Conservation (phyloP, 805 yeast genomes). For the Metschnikowia cubensis region DNA sequence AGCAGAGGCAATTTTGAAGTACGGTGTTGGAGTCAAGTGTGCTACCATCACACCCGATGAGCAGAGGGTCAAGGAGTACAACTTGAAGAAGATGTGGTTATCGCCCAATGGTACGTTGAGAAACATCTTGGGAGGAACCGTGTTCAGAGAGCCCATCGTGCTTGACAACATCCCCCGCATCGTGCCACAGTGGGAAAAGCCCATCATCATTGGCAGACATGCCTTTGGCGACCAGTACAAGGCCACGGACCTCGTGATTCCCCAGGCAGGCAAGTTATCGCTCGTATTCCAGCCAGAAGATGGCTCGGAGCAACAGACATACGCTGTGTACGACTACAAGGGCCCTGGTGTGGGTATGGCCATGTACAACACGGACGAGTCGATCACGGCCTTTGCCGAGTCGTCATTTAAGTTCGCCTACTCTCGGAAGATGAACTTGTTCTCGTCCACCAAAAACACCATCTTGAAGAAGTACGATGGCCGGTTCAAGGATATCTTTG, state of each 20-base stretch:
- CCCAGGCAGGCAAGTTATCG: constrained; percentile 64
- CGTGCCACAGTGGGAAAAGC: constrained; percentile 77
- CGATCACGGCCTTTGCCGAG: constrained; percentile 74
- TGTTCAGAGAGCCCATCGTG: constrained; percentile 79
- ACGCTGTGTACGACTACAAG: constrained; percentile 58
- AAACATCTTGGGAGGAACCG: constrained; percentile 78
- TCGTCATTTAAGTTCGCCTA: constrained; percentile 75
- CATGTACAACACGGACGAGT: constrained; percentile 80
- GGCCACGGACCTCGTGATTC: constrained; percentile 69
- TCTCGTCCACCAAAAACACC: constrained; percentile 73
- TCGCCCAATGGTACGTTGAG: constrained; percentile 85
- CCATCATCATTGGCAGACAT: constrained; percentile 82
- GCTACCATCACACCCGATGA: constrained; percentile 87
- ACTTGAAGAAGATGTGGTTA: constrained; percentile 75
- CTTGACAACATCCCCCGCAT: constrained; percentile 74
- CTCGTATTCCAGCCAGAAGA: constrained; percentile 61
- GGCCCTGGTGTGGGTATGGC: constrained; percentile 73
- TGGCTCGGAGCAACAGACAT: constrained; percentile 46
- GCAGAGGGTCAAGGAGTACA: constrained; percentile 70
- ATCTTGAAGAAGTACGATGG: constrained; percentile 81
- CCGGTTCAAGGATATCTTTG: constrained; percentile 75
- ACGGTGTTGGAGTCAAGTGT: constrained; percentile 80
- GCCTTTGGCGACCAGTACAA: constrained; percentile 84
- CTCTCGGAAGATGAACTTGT: constrained; percentile 58
- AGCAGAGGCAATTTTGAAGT: constrained; percentile 67